Base-by-base conservation (phyloP, 805 yeast genomes). In the Candida ficus region DNA sequence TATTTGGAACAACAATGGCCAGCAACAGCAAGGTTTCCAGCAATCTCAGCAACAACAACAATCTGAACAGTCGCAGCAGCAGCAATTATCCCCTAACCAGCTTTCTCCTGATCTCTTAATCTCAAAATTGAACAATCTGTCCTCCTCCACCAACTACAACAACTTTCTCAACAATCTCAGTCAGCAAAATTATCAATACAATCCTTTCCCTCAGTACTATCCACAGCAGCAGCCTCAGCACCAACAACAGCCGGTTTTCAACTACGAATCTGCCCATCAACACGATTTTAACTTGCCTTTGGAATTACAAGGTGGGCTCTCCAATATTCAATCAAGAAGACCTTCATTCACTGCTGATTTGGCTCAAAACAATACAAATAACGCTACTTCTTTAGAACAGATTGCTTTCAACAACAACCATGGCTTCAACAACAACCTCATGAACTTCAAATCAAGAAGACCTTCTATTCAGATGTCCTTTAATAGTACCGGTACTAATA, bases 311-410 rank as follows among this genome's bases (percentile, higher is more conserved):
- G 84, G 85, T 33, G 85, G 85, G 0, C 63, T 79, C 3, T 76
- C 76, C 22, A 76, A 67, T 41, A 77, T 80, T 32, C 71, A 75
- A 19, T 75, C 83, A 10, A 70, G 93, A 60, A 72, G 93, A 60
- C 88, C 90, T 12, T 75, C 83, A 39, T 83, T 78, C 55, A 79
- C 87, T 11, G 85, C 89, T 2, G 91, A 55, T 27, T 48, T 48
- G 38, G 41, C 49, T 4, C 39, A 42, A 30, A 34, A 33, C 44
- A 43, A 33, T 33, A 25, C 28, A 21, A 35, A 39, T 12, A 35
- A 35, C 14, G n/a, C 39, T 8, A 33, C 29, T 25, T 41, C 41
- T 7, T 31, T 38, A 38, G 52, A 45, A 20, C 49, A 50, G 16
- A 40, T 34, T n/a, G 45, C 42, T 10, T 37, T 41, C 22, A 42